phyloP scores from a whole-genome alignment of 1,284 basidiomycete species.

The Marasmius tenuissimus region DNA sequence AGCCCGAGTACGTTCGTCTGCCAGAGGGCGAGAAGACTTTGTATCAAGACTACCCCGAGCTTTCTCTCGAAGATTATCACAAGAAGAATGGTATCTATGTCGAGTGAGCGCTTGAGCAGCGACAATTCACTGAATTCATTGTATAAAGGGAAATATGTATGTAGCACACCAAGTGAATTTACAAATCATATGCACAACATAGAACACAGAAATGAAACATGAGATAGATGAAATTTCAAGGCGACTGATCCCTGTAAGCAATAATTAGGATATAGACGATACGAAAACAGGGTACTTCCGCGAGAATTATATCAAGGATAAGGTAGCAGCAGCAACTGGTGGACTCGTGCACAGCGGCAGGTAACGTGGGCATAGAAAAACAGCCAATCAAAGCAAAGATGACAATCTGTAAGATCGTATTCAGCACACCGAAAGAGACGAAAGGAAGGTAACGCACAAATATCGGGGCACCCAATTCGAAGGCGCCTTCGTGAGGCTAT shows the following conservation, averaged over 20 bases:
- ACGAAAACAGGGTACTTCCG: neutral
- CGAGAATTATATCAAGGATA: neutral
- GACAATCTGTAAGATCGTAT: neutral
- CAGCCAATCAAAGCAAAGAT: constrained; percentile 1
- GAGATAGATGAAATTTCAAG: neutral
- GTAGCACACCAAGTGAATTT: neutral
- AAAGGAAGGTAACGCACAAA: neutral
- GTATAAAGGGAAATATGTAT: no score
- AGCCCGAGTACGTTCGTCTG: constrained; percentile 57
- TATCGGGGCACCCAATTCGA: constrained; percentile 6
- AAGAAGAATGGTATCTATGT: constrained; percentile 45
- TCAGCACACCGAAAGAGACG: neutral
- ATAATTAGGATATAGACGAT: neutral
- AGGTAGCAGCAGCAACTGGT: neutral
- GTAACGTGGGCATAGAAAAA: neutral
- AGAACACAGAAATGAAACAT: neutral
- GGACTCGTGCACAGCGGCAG: neutral
- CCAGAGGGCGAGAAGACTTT: constrained; percentile 54
- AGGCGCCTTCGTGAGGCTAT: constrained; percentile 9
- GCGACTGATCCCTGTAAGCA: neutral
- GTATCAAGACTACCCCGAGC: constrained; percentile 38
- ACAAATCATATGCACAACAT: neutral
- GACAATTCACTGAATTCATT: no score
- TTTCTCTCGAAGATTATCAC: constrained; percentile 58
- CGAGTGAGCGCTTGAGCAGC: constrained; percentile 20